phyloP scores from a whole-genome alignment of 208 protist species.

The Trypanosoma rangeli region DNA sequence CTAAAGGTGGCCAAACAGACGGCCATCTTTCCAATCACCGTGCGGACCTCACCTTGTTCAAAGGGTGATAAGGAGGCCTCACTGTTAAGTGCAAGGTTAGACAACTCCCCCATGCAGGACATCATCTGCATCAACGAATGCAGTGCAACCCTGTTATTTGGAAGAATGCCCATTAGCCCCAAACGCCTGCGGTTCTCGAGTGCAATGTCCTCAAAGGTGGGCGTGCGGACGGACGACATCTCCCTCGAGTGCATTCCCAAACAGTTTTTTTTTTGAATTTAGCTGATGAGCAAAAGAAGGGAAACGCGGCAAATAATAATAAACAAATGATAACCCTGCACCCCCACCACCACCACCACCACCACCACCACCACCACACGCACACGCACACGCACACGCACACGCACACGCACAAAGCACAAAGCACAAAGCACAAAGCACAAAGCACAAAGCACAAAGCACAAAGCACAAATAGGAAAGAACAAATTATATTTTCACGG shows the following conservation, averaged over 20 bases:
- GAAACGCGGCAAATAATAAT: background rate
- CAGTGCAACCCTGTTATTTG: slow-evolving; percentile 37
- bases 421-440: too few relatives aligned
- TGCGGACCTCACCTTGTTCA: slow-evolving; percentile 60
- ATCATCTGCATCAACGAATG: slow-evolving; percentile 75
- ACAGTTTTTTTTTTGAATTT: background rate
- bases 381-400: too few relatives aligned
- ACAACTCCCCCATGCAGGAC: slow-evolving; percentile 69
- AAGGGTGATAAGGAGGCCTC: slow-evolving; percentile 62
- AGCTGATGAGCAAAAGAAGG: background rate
- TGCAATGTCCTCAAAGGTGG: slow-evolving; percentile 53
- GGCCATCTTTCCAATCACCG: slow-evolving; percentile 55
- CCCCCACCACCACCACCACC: too few relatives aligned
- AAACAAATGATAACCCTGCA: background rate
- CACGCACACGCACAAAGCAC: too few relatives aligned
- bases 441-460: background rate
- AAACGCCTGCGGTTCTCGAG: slow-evolving; percentile 49
- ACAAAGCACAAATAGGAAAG: slow-evolving; percentile 3
- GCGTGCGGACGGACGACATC: background rate
- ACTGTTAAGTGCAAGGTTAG: slow-evolving; percentile 46
- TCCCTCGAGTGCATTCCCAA: slow-evolving; percentile 20
- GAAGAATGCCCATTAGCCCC: slow-evolving; percentile 32
- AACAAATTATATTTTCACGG: background rate
- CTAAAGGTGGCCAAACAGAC: slow-evolving; percentile 61
- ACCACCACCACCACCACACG: too few relatives aligned